These are phyloP conservation scores for Acanthamoeba healyi DNA, from an alignment of 208 protist species.

Conservation along the genomic window DNA sequence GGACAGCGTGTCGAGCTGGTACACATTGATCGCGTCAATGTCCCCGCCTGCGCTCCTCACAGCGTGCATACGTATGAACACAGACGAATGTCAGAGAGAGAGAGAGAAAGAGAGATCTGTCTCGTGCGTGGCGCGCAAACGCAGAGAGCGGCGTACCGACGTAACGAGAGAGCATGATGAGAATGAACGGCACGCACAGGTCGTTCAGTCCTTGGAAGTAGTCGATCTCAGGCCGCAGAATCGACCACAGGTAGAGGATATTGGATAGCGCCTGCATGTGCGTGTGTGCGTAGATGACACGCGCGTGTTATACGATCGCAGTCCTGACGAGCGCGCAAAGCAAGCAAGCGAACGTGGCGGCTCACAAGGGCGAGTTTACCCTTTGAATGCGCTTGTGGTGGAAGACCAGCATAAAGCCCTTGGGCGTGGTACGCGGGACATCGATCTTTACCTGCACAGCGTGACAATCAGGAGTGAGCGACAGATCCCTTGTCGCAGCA, in stretches of 20 bases:
- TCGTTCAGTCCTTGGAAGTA: background rate
- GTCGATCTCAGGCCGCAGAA: background rate
- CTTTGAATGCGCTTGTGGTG: constrained; percentile 5
- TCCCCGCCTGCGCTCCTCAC: background rate
- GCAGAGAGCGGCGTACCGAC: background rate
- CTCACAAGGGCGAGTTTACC: no score
- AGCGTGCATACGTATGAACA: no score
- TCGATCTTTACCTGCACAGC: background rate
- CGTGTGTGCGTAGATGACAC: no score
- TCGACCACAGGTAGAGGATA: background rate
- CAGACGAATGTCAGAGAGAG: no score
- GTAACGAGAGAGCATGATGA: background rate
- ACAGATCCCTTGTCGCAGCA: no score
- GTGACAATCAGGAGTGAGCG: no score
- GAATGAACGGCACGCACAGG: background rate
- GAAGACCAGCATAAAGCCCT: constrained; percentile 14
- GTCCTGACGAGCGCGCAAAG: no score
- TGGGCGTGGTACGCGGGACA: background rate
- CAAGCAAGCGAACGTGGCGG: no score
- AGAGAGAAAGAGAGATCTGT: background rate
- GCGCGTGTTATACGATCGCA: no score
- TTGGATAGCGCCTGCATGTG: background rate
- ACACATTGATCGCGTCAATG: background rate
- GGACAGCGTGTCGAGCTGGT: constrained; percentile 17
- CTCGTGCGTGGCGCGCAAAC: no score